phyloP scores from a whole-genome alignment of 331 rosid species.

The Malus hybrid region DNA sequence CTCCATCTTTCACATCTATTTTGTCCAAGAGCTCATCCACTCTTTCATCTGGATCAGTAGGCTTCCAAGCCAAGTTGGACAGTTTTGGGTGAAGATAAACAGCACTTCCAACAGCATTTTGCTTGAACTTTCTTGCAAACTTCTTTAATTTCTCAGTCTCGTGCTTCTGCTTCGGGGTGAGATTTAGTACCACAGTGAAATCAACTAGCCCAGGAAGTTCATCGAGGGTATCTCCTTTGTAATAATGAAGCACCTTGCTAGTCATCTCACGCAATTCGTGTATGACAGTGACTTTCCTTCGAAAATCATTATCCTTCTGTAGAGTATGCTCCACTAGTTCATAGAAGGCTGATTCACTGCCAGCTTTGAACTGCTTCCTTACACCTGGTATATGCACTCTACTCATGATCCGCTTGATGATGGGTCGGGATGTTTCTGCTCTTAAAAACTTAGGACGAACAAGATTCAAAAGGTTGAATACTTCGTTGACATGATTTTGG shows the following conservation, averaged over 20 bases:
- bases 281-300: conserved; percentile 67
- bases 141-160: conserved; percentile 46
- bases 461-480: conserved; percentile 73
- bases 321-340: conserved; percentile 73
- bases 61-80: conserved; percentile 27
- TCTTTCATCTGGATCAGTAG: conserved; percentile 26
- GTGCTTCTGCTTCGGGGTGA: conserved; percentile 49
- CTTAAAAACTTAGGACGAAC: conserved; percentile 74
- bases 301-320: conserved; percentile 76
- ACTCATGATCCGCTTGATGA: conserved; percentile 65
- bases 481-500: conserved; percentile 91
- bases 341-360: conserved; percentile 34
- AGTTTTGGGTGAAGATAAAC: conserved; percentile 73
- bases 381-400: conserved; percentile 52
- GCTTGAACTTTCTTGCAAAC: conserved; percentile 53
- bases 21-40: conserved; percentile 54
- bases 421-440: conserved; percentile 54
- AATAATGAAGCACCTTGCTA: conserved; percentile 74
- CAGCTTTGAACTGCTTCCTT: conserved; percentile 34
- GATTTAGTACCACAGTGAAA: conserved; percentile 65
- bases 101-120: conserved; percentile 68
- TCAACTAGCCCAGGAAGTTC: conserved; percentile 94
- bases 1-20: conserved; percentile 60
- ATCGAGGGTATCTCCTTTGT: conserved; percentile 88
- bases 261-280: conserved; percentile 95